Percentiles rank a stretch among this genome's conserved stretches.
These are phyloP conservation scores for Naegleria gruberi DNA, from an alignment of 208 protist genomes.

Conservation along the genomic window DNA sequence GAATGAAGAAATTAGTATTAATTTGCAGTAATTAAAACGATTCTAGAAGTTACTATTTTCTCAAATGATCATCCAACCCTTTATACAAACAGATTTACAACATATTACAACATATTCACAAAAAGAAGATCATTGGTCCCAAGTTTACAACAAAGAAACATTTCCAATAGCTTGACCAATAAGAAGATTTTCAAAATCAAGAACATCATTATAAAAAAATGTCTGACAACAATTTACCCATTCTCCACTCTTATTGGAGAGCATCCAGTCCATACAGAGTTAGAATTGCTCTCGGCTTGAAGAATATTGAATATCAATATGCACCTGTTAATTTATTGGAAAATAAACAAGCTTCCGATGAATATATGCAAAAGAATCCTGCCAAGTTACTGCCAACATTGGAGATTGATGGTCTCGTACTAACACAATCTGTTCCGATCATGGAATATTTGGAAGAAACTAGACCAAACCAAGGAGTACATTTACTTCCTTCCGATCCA, in stretches of 20 bases:
- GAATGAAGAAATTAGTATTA: too few species aligned
- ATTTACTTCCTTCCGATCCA: conserved; percentile 34
- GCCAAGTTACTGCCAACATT: conserved; percentile 30
- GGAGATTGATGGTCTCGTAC: conserved; percentile 19
- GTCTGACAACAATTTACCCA: not conserved
- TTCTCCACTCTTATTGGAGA: conserved; percentile 66
- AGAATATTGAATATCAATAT: conserved; percentile 59
- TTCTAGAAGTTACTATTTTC: too few species aligned
- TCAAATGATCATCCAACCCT: too few species aligned
- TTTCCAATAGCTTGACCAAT: too few species aligned
- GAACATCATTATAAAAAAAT: not conserved
- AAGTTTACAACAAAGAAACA: too few species aligned
- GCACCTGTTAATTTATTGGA: conserved; percentile 50
- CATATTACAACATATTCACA: too few species aligned
- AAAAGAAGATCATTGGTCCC: too few species aligned
- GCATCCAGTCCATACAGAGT: conserved; percentile 63
- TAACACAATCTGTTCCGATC: conserved; percentile 61
- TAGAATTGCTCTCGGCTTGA: conserved; percentile 51
- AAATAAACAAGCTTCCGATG: conserved; percentile 16
- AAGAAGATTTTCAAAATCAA: too few species aligned
- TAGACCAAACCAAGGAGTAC: conserved; percentile 23
- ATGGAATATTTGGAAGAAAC: conserved; percentile 67
- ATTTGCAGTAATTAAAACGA: too few species aligned
- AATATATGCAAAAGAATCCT: conserved; percentile 35
- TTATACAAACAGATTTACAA: too few species aligned